These are phyloP conservation scores for Acidiella bohemica DNA, from an alignment of 495 filamentous ascomycete genomes.

Conservation along the genomic window DNA sequence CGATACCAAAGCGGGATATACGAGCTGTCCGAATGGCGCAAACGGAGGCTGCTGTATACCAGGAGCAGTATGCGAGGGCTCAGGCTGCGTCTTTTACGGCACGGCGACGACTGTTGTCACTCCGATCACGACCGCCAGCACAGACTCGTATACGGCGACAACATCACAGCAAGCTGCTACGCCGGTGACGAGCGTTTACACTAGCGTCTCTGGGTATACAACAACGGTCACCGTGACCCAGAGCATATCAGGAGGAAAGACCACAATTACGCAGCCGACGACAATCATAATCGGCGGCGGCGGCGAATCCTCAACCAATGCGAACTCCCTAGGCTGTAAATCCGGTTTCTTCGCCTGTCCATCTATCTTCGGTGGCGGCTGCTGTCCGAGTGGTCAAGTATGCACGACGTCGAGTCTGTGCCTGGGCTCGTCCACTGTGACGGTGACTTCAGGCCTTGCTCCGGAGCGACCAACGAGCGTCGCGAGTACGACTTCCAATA, in stretches of 20 bases:
- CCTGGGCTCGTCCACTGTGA: slow-evolving; percentile 9
- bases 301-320: slow-evolving; percentile 21
- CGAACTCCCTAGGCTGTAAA: slow-evolving; percentile 31
- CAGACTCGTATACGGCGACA: neutral
- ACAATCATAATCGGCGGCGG: slow-evolving; percentile 2
- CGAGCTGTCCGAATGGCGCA: slow-evolving; percentile 51
- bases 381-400: slow-evolving; percentile 27
- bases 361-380: slow-evolving; percentile 27
- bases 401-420: slow-evolving; percentile 22
- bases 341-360: slow-evolving; percentile 42
- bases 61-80: slow-evolving; percentile 60
- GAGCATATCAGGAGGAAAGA: slow-evolving; percentile 5
- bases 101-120: slow-evolving; percentile 18
- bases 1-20: slow-evolving; percentile 39
- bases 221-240: slow-evolving; percentile 11
- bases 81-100: slow-evolving; percentile 54
- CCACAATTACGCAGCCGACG: slow-evolving; percentile 3
- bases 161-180: neutral
- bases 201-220: slow-evolving; percentile 3
- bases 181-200: neutral
- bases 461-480: slow-evolving; percentile 41
- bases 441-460: slow-evolving; percentile 25
- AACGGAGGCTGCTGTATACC: slow-evolving; percentile 85
- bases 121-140: slow-evolving; percentile 3
- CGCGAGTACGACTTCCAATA: slow-evolving; percentile 10